Base-by-base conservation (phyloP, 306 rosid genomes). In the Cucurbita moschata region DNA sequence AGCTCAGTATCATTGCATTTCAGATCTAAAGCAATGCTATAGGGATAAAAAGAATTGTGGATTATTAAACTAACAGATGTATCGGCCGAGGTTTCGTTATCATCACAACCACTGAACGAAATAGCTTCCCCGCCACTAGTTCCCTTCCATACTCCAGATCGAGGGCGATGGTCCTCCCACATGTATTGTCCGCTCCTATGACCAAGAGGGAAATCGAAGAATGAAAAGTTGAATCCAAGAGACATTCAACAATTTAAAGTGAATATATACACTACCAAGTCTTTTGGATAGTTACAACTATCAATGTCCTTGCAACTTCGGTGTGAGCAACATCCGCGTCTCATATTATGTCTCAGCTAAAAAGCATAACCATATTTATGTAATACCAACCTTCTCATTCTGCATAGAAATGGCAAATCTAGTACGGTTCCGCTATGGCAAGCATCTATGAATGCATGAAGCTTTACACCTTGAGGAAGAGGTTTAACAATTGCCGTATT, bases 141-240 rank as follows among this genome's bases (percentile, higher is more conserved):
- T 82, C 99, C 99, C 57, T 95, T 95, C 99, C 97, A 91, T 46
- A 76, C 70, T 58, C 97, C 99, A 10, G 97, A 85, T 82, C 88
- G 79, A 8, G 99, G 99, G 80, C 99, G 97, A 81, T 91, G 99
- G 76, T 95, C 99, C 82, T 91, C 96, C 99, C 99, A 95, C 53
- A 16, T 19, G 84, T 91, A 95, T 62, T 81, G 96, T 78, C 97
- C 97, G 40, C 68, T 49, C 89, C 99, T 95, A 80, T 68, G 52
- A 70, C 46, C 63, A 49, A 77, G 63, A 59, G 40, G 21, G 46
- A 76, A 76, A 66, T 10, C 0, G 8, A 26, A 47, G 39, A 13
- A 18, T 11, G 8, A 44, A 19, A 40, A 13, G 15, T 8, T 61
- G 11, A 64, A 30, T 40, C 43, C 55, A 57, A n/a, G 76, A 55